Evolutionary conservation across 2,329 filamentous ascomycete genomes (phyloP).

Genomic region (Chaetomiaceae sp.): DNA sequence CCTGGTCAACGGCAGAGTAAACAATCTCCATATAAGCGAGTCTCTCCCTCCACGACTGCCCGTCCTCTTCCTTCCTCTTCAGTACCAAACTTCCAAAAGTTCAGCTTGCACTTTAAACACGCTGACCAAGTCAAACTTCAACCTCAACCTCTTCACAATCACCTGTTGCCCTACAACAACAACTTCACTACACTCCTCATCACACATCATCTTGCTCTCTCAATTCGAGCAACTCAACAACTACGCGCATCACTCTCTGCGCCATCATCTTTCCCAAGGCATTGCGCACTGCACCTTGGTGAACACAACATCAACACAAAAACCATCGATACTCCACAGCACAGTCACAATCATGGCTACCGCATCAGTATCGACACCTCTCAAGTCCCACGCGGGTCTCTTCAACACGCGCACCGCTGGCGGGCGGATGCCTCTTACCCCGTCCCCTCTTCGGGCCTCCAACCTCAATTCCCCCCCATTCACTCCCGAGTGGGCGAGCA

Average conservation of each 20-base stretch:
- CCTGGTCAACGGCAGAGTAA: too few species aligned
- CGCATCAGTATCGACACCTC: constrained; percentile 76
- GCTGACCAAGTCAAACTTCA: too few species aligned
- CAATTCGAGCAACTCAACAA: too few species aligned
- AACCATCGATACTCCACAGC: constrained; percentile 36
- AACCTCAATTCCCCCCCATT: constrained; percentile 68
- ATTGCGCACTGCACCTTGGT: constrained; percentile 37
- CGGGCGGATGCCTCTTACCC: constrained; percentile 89
- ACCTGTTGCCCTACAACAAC: too few species aligned
- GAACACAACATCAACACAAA: constrained; percentile 45
- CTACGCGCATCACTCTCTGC: constrained; percentile 21
- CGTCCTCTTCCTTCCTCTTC: too few species aligned
- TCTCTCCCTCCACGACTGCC: too few species aligned
- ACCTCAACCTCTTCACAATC: neutral
- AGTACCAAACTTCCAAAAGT: too few species aligned
- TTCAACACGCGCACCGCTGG: constrained; percentile 91
- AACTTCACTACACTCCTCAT: neutral
- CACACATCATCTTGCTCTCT: too few species aligned
- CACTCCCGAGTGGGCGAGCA: constrained; percentile 61
- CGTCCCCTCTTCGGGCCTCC: constrained; percentile 66
- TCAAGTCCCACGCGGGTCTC: constrained; percentile 90
- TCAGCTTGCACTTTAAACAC: too few species aligned
- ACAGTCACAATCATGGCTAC: constrained; percentile 65
- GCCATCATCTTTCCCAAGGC: neutral
- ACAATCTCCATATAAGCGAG: too few species aligned